Evolutionary conservation across 2,329 filamentous ascomycete species (phyloP).

Genomic region (Fusarium redolens): DNA sequence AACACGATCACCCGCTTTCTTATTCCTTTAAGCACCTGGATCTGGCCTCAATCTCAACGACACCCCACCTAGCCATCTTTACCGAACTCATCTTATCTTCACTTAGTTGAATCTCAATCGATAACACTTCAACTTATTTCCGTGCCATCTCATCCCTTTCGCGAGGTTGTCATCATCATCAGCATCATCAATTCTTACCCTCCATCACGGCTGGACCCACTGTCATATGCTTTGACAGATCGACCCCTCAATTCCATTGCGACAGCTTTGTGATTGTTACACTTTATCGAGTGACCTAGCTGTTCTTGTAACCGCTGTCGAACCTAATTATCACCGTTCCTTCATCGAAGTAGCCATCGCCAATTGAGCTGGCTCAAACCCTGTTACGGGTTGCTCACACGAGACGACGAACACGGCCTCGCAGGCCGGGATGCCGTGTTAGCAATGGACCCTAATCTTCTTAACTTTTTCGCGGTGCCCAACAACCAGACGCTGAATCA

Average conservation of each 20-base stretch:
- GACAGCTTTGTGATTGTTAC: slow-evolving; percentile 29
- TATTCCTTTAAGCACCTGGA: slow-evolving; percentile 26
- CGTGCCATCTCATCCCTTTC: slow-evolving; percentile 18
- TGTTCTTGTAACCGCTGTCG: slow-evolving; percentile 12
- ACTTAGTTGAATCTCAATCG: slow-evolving; percentile 13
- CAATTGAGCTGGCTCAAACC: slow-evolving; percentile 37
- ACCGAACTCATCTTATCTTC: slow-evolving; percentile 14
- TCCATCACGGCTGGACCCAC: slow-evolving; percentile 28
- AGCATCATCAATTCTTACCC: slow-evolving; percentile 6
- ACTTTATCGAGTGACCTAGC: slow-evolving; percentile 17
- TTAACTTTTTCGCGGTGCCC: slow-evolving; percentile 47
- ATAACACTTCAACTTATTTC: slow-evolving; percentile 5
- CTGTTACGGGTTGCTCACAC: slow-evolving; percentile 36
- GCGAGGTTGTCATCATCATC: slow-evolving; percentile 20
- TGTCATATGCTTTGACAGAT: slow-evolving; percentile 35
- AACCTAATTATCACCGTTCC: background rate
- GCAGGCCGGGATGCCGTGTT: slow-evolving; percentile 47
- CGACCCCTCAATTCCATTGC: slow-evolving; percentile 35
- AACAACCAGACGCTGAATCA: slow-evolving; percentile 47
- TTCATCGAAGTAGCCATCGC: slow-evolving; percentile 4
- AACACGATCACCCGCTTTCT: slow-evolving; percentile 18
- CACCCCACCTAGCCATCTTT: slow-evolving; percentile 38
- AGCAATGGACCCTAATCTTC: slow-evolving; percentile 47
- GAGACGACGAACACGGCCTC: slow-evolving; percentile 41
- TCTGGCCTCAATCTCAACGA: slow-evolving; percentile 40